Evolutionary conservation across 1,139 yeast genomes (phyloP).

Genomic region (Lizanozyma gosingica): DNA sequence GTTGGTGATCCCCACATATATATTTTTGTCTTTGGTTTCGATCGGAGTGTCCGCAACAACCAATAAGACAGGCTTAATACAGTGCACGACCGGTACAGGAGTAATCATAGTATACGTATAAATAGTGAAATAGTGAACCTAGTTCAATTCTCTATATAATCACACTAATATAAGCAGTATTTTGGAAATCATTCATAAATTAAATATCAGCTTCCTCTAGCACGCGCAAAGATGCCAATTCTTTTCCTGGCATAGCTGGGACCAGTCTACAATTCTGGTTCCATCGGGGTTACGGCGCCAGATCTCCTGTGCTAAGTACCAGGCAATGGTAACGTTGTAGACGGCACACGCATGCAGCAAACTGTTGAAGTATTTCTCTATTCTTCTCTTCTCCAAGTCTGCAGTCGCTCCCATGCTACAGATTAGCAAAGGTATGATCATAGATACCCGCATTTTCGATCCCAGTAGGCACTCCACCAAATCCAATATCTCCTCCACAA

Average conservation of each 20-base stretch:
- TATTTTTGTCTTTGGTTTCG: no score
- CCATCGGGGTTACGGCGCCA: background rate
- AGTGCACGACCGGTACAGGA: no score
- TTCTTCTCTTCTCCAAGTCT: background rate
- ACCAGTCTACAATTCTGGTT: background rate
- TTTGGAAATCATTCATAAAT: no score
- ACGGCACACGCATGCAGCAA: background rate
- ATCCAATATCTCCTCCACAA: background rate
- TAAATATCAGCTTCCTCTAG: background rate
- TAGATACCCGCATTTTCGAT: background rate
- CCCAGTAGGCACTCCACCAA: background rate
- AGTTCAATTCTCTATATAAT: no score
- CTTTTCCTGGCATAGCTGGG: background rate
- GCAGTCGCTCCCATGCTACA: background rate
- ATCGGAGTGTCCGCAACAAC: no score
- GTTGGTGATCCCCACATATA: background rate
- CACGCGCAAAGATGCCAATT: background rate
- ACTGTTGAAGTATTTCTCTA: background rate
- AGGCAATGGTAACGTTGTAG: background rate
- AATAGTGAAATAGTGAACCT: no score
- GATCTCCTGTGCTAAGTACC: background rate
- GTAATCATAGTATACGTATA: no score
- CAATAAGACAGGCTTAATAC: no score
- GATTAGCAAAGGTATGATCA: background rate
- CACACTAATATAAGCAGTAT: no score